These are phyloP conservation scores for Salix udensis DNA, from an alignment of 345 rosid species.

Conservation along the genomic window DNA sequence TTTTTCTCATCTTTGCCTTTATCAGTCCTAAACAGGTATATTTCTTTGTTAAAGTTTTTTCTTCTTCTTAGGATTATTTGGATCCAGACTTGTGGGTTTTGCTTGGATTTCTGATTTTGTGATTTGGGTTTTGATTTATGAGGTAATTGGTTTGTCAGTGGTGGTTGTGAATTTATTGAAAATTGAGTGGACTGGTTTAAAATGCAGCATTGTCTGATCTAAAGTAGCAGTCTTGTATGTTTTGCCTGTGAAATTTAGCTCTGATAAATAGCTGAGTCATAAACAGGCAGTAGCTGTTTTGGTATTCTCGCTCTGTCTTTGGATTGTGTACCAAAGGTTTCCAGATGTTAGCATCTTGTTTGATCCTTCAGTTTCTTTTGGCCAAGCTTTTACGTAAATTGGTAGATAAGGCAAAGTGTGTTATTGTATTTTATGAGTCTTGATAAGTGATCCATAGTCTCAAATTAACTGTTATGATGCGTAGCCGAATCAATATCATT, in stretches of 20 bases:
- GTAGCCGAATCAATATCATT: not conserved
- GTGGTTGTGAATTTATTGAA: not conserved
- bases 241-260: too few species aligned
- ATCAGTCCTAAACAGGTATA: constrained; percentile 40
- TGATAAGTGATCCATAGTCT: not conserved
- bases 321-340: not conserved
- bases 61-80: not conserved
- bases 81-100: constrained; percentile 10
- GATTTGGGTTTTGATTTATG: constrained; percentile 1
- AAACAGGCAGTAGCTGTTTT: not conserved
- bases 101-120: constrained; percentile 1
- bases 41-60: not conserved
- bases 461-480: not conserved
- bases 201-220: too few species aligned
- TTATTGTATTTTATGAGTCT: not conserved
- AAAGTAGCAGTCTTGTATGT: too few species aligned
- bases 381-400: not conserved
- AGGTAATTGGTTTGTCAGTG: not conserved
- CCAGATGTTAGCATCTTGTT: not conserved
- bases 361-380: not conserved
- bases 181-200: not conserved
- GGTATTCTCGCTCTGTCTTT: not conserved
- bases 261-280: too few species aligned
- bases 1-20: constrained; percentile 57
- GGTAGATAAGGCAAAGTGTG: not conserved